Evolutionary conservation across 805 yeast genomes (phyloP).

Genomic region (Ogataea ganodermae): DNA sequence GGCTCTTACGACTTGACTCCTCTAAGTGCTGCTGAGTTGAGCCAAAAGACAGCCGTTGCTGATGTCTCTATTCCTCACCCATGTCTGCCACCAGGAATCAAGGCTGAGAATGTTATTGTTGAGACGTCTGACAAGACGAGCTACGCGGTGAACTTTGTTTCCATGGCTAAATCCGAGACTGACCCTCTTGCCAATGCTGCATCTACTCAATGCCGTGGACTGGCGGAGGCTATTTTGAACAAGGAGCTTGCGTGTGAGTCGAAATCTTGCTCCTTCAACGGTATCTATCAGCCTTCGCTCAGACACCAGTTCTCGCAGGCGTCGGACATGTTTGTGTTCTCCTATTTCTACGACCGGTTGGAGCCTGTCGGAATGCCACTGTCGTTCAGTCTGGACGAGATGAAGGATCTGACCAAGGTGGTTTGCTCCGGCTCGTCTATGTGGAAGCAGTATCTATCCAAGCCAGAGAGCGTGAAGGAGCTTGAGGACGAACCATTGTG

Average conservation of each 20-base stretch:
- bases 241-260: constrained; percentile 76
- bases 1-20: constrained; percentile 30
- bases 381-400: constrained; percentile 81
- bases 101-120: constrained; percentile 62
- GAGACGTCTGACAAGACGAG: constrained; percentile 42
- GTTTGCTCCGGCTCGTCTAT: constrained; percentile 83
- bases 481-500: constrained; percentile 83
- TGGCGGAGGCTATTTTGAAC: constrained; percentile 81
- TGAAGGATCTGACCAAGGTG: constrained; percentile 73
- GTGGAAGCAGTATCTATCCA: constrained; percentile 68
- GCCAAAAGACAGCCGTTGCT: constrained; percentile 40
- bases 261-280: constrained; percentile 93
- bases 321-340: constrained; percentile 84
- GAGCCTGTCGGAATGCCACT: constrained; percentile 93
- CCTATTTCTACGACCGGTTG: constrained; percentile 94
- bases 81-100: constrained; percentile 80
- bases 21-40: constrained; percentile 36
- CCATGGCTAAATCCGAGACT: constrained; percentile 30
- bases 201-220: constrained; percentile 81
- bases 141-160: constrained; percentile 37
- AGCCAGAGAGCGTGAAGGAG: constrained; percentile 66
- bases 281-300: constrained; percentile 94
- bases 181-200: constrained; percentile 42
- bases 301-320: constrained; percentile 69
- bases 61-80: constrained; percentile 64